A percentile compares a stretch with the other conserved stretches of the same genome.
Conservation (phyloP, 2,329 filamentous ascomycete species). For the Sclerotinia minor region DNA sequence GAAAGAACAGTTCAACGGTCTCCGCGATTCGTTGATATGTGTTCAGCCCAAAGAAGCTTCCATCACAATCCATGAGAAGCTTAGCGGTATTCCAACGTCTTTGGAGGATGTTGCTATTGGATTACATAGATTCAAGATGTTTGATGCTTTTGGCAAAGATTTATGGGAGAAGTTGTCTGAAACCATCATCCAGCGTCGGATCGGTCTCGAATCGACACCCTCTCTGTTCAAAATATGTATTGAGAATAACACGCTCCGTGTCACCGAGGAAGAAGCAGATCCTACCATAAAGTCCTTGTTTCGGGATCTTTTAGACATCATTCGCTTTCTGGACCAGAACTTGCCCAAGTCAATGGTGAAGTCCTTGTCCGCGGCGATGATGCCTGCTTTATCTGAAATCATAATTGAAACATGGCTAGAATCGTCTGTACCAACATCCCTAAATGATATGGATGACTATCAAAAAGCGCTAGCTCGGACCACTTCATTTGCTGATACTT, state of each 20-base stretch:
- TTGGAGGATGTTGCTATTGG: conserved; percentile 57
- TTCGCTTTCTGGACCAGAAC: conserved; percentile 53
- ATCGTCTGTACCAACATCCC: conserved; percentile 70
- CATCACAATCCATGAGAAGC: conserved; percentile 52
- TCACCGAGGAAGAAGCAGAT: conserved; percentile 47
- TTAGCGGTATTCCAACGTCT: conserved; percentile 47
- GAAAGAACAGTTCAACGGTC: conserved; percentile 62
- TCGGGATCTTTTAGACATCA: conserved; percentile 52
- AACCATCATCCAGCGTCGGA: conserved; percentile 61
- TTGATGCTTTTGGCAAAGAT: conserved; percentile 58
- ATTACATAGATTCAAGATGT: conserved; percentile 59
- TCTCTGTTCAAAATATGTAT: conserved; percentile 46
- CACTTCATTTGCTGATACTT: conserved; percentile 59
- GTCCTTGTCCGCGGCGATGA: conserved; percentile 66
- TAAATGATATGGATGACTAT: conserved; percentile 70
- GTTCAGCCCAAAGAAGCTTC: conserved; percentile 57
- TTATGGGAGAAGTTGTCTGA: conserved; percentile 64
- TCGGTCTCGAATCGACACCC: conserved; percentile 45
- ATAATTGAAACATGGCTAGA: conserved; percentile 76
- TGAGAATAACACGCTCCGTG: conserved; percentile 47
- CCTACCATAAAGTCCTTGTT: conserved; percentile 53
- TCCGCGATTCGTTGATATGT: conserved; percentile 70
- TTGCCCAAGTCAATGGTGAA: conserved; percentile 57
- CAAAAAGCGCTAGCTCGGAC: conserved; percentile 68
- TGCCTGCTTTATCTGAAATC: conserved; percentile 66